Evolutionary conservation across 1,284 basidiomycete genomes (phyloP).

Genomic region (Tylopilus sp.): DNA sequence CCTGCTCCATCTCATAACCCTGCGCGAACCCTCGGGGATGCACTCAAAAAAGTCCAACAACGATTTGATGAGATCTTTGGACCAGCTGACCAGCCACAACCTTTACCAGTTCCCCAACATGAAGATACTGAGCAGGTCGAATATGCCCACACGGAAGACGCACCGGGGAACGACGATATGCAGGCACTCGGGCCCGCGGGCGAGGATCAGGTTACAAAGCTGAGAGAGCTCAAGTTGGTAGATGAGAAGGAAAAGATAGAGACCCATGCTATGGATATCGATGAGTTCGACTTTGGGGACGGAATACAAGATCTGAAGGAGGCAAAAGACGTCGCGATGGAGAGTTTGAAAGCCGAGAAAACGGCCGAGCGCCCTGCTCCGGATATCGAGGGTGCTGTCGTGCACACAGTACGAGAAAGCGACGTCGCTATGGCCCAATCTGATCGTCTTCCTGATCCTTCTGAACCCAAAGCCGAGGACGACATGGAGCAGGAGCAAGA

Average conservation of each 20-base stretch:
- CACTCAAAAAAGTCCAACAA: slow-evolving; percentile 79
- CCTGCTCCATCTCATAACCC: slow-evolving; percentile 52
- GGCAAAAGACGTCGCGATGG: slow-evolving; percentile 29
- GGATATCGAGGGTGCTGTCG: slow-evolving; percentile 48
- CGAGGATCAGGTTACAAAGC: slow-evolving; percentile 78
- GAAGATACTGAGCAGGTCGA: slow-evolving; percentile 59
- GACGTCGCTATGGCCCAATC: slow-evolving; percentile 14
- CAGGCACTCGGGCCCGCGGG: slow-evolving; percentile 89
- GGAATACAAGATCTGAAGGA: slow-evolving; percentile 26
- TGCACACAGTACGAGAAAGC: slow-evolving; percentile 35
- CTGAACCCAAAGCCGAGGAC: slow-evolving; percentile 32
- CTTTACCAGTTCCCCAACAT: slow-evolving; percentile 16
- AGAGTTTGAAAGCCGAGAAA: slow-evolving; percentile 30
- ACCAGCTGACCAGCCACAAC: slow-evolving; percentile 34
- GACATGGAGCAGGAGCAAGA: slow-evolving; percentile 35
- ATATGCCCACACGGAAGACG: slow-evolving; percentile 58
- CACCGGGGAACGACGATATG: slow-evolving; percentile 67
- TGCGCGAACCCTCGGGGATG: slow-evolving; percentile 82
- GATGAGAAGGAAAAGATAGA: slow-evolving; percentile 51
- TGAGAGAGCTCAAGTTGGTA: slow-evolving; percentile 75
- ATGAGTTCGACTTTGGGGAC: slow-evolving; percentile 27
- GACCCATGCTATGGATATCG: slow-evolving; percentile 47
- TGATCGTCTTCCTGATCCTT: slow-evolving; percentile 18
- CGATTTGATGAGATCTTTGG: slow-evolving; percentile 84
- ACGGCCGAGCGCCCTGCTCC: slow-evolving; percentile 33